Evolutionary conservation across 345 rosid species (phyloP).

Genomic region (Passiflora organensis): DNA sequence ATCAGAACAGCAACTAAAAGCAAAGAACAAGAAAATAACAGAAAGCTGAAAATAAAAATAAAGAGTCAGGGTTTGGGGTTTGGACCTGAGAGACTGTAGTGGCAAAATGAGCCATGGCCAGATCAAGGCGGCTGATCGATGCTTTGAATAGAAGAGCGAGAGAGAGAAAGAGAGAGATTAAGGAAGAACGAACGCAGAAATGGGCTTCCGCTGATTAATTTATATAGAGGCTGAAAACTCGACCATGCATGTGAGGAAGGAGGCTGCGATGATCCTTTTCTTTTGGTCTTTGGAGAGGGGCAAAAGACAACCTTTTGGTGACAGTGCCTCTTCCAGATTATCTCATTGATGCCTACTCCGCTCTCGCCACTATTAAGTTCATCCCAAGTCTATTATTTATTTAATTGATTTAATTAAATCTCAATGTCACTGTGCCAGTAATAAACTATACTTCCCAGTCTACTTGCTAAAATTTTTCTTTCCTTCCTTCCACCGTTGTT

Average conservation of each 20-base stretch:
- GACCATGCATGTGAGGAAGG: background rate
- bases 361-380: too few relatives aligned
- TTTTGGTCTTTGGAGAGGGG: conserved; percentile 19
- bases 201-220: background rate
- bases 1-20: background rate
- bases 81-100: conserved; percentile 37
- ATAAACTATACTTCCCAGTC: too few relatives aligned
- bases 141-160: background rate
- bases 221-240: background rate
- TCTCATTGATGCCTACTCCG: too few relatives aligned
- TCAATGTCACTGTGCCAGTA: too few relatives aligned
- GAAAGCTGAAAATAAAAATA: background rate
- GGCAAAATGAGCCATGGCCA: conserved; percentile 43
- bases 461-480: too few relatives aligned
- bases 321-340: background rate
- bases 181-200: background rate
- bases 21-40: too few relatives aligned
- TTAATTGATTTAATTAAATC: too few relatives aligned
- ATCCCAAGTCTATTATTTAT: too few relatives aligned
- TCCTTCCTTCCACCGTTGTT: too few relatives aligned
- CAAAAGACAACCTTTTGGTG: conserved; percentile 17
- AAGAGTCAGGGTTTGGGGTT: background rate
- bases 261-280: conserved; percentile 17
- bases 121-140: background rate
- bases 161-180: background rate